These are phyloP conservation scores for Gamsiella multidivaricata DNA, from an alignment of 192 early-diverging fungal species.

Conservation along the genomic window DNA sequence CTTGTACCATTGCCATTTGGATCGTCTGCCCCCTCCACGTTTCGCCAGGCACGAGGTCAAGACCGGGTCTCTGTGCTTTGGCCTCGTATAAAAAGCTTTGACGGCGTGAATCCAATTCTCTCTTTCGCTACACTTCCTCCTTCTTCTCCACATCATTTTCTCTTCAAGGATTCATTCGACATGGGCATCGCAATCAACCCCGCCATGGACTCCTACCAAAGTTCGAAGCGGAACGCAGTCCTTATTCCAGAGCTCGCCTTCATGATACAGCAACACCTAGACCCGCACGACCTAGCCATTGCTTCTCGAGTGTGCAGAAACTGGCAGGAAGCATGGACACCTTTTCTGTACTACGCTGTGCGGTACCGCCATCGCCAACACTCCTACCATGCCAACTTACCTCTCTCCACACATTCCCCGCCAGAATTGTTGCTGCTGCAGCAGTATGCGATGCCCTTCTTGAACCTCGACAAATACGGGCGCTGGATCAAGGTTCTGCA, in stretches of 20 bases:
- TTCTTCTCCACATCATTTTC: conserved; percentile 11
- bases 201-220: not conserved
- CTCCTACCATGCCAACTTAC: not conserved
- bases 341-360: conserved; percentile 40
- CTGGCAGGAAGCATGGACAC: conserved; percentile 43
- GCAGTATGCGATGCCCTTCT: conserved; percentile 9
- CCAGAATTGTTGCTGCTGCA: too few species aligned
- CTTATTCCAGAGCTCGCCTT: conserved; percentile 49
- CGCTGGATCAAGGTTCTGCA: conserved; percentile 39
- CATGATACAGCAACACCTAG: conserved; percentile 31
- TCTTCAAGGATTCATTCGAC: not conserved
- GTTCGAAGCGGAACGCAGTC: conserved; percentile 15
- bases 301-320: conserved; percentile 33
- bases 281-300: conserved; percentile 25
- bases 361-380: conserved; percentile 13
- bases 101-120: too few species aligned
- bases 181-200: conserved; percentile 29
- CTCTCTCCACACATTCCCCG: not conserved
- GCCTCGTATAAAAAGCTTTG: not conserved
- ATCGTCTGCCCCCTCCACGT: too few species aligned
- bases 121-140: not conserved
- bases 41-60: conserved; percentile 5
- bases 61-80: not conserved
- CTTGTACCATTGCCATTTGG: not conserved
- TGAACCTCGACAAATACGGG: conserved; percentile 36